Evolutionary conservation across 2,329 filamentous ascomycete genomes (phyloP), one percentile per base, ranked within the genome.

Genomic region (Epichloe scottii): DNA sequence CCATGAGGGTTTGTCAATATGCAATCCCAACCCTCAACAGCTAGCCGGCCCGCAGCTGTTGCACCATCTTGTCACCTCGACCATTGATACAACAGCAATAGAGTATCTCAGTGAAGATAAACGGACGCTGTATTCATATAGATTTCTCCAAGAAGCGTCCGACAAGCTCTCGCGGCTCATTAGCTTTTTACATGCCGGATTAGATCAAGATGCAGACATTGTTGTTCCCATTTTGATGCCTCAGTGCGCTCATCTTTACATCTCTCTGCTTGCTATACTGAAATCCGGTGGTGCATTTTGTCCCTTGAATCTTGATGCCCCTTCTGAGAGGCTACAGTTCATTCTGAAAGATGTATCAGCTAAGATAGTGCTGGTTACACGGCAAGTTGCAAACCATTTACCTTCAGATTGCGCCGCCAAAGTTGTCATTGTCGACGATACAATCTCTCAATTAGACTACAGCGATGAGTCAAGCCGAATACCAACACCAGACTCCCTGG

Each of bases 211-310:
- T 12, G 23, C 56, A 23, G 69, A 72, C 46, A 64, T 75, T 15
- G 67, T 95, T 37, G 74, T 95, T 38, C 89, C 90, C 0, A 70
- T 95, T 2, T 74, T 95, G 19, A 67, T 94, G 15, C 83, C 85
- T 2, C 90, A 95, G 67, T 85, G 79, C 14, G 80, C 84, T 10
- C 76, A 83, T 45, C 74, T 96, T 23, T 95, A 95, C 65, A 75
- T 93, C 51, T 75, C 87, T 1, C 77, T 87, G 55, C 66, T 95
- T 43, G 89, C 84, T 3, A 79, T 91, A 49, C 71, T 95, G 45
- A 89, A 90, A 64, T 82, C 82, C 12, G 90, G 90, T 6, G 87
- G 79, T 37, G 88, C 88, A 0, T 95, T 95, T 59, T 95, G 89
- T 57, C 89, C 90, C 0, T 70, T 96, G 51, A 85, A 85, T 54